Base-by-base conservation (phyloP, 2,329 filamentous ascomycete species). In the Pseudogymnoascus pannorum region DNA sequence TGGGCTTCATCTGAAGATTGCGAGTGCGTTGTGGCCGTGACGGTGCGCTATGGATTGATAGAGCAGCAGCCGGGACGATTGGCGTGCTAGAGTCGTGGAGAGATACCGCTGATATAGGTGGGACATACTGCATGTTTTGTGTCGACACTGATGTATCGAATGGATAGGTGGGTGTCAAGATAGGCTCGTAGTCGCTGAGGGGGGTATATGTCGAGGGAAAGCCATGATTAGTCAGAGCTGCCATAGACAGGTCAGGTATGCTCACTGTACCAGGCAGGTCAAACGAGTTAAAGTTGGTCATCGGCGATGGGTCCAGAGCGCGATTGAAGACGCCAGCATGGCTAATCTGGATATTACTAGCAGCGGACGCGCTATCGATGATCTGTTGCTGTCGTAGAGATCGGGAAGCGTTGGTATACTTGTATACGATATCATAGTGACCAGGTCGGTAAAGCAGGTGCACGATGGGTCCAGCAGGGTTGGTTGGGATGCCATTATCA, bases 381-480 rank as follows among this genome's bases (percentile, higher is more conserved):
- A 64, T 57, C 59, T 35, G 29, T 26, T 62, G 60, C 18, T 67
- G 63, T 35, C 57, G 63, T 35, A 65, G 29, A 58, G 69, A 62
- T 59, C 70, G 63, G 48, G 65, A 63, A 48, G 63, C 54, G 3
- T 16, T 48, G 4, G 63, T 69, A 14, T 35, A 14, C 71, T 85
- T 87, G 78, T 97, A 99, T 33, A 97, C 81, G 64, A 99, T 87
- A 74, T n/a, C n/a, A n/a, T n/a, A n/a, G n/a, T n/a, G n/a, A n/a
- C n/a, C n/a, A n/a, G n/a, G n/a, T n/a, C n/a, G 97, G 94, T 74
- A 97, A 99, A 80, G 81, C 63, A 81, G 76, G 67, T 84, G 78
- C 0, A 78, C 80, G 3, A 35, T n/a, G 33, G 33, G 33, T 66
- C 69, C 68, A 35, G 33, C 33, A 9, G 29, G 29, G 33, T 35